Base-by-base conservation (phyloP, 257 asterid genomes). In the Cynanchum wilfordii region DNA sequence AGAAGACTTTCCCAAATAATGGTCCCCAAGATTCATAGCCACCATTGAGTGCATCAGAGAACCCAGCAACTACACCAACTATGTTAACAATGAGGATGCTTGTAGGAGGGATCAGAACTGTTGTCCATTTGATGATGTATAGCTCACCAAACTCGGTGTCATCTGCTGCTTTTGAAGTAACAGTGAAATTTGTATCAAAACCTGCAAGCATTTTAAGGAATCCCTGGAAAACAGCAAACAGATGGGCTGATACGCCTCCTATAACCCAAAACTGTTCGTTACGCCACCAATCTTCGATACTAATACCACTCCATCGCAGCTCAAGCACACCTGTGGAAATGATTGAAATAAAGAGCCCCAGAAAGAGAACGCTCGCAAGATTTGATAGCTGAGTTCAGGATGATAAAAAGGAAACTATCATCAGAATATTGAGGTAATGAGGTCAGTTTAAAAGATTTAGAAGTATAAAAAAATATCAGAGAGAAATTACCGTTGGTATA, bases 191-290 rank as follows among this genome's bases (percentile, higher is more conserved):
- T 1, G 99, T 94, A 81, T 94, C 99, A 0, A 94, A 47, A 1
- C 99, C 99, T 0, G 97, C 98, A 30, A 89, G 87, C 98, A 89
- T 88, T 78, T 94, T 94, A 64, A 94, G 84, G 84, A 94, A 80
- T 22, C 99, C 99, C 81, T 94, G 99, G 86, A 94, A 94, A n/a
- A 94, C 98, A 0, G 99, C 99, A 63, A 94, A 94, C 40, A 94
- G 95, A 67, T 94, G 97, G 3, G 98, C 98, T 20, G 98, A 93
- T 36, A 93, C 97, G 33, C 98, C 98, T 13, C 98, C 98, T 36
- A 94, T 91, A 5, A 94, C 99, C 99, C 99, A 94, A 51, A 94
- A 94, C 86, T 94, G 99, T 89, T 94, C 99, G 76, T 91, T 94
- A 30, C 97, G 86, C 99, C 99, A 94, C 76, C 88, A 71, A 2